Evolutionary conservation across 768 basidiomycete species (phyloP), one percentile per base, ranked within the genome.

Genomic region (Suillus luteus): DNA sequence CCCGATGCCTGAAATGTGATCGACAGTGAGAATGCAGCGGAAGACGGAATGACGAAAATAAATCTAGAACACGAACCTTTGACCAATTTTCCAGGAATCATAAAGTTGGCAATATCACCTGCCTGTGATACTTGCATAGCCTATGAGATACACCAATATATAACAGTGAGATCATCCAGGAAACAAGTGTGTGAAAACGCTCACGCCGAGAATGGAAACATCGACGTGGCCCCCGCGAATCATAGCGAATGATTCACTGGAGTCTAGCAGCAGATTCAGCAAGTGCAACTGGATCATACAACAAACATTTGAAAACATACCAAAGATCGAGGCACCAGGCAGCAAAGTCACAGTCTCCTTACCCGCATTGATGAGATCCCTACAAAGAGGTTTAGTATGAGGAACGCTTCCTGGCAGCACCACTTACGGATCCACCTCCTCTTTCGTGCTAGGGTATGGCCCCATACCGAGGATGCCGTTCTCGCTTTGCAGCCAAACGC

Each of bases 191-290:
- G 33, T 11, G 35, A 48, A 51, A 58, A 67, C 60, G 80, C 89
- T 72, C 77, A 92, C 93, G 33, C 96, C 96, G 55, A 98, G 86
- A 72, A 98, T 96, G 6, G 95, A 88, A 55, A 96, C 92, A 67
- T 98, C 88, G 57, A 98, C 86, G 76, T 98, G 96, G 5, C 96
- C 96, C 44, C 96, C 96, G 62, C 96, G 92, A 77, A 98, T 97
- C 96, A 98, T 98, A 10, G 91, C 92, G 72, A 98, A 98, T 4
- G 93, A 95, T 77, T 97, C 95, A 69, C 87, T 87, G 3, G 94
- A 95, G 77, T 96, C 92, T 91, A 65, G 52, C 64, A 62, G 31
- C 19, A 37, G 37, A 19, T 10, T 52, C 48, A 41, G 17, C 43
- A 69, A 43, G 63, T 62, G 55, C 48, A 38, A 33, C 19, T 48